phyloP scores from a whole-genome alignment of 2,329 filamentous ascomycete genomes.

The Coniochaeta hoffmannii region DNA sequence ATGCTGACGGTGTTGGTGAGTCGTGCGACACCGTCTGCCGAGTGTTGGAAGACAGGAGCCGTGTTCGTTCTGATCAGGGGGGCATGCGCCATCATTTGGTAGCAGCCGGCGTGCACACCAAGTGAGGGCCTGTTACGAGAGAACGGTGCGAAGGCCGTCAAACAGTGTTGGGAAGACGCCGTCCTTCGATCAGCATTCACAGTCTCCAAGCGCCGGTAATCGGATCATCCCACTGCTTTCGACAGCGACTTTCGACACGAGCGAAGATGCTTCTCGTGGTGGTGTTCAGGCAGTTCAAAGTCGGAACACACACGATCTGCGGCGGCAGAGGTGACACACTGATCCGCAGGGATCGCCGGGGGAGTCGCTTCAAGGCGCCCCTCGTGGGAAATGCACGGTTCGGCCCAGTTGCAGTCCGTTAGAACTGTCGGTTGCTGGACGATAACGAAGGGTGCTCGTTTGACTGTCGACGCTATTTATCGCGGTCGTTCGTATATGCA shows the following conservation, averaged over 20 bases:
- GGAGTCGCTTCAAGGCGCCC: slow-evolving; percentile 1
- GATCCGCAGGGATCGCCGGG: background rate
- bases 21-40: slow-evolving; percentile 37
- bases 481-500: background rate
- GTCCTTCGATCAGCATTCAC: background rate
- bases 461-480: background rate
- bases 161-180: background rate
- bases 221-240: background rate
- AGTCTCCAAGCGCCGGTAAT: background rate
- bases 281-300: background rate
- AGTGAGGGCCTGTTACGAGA: background rate
- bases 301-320: background rate
- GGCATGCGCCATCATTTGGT: slow-evolving; percentile 49
- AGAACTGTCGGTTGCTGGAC: background rate
- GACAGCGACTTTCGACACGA: background rate
- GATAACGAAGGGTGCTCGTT: background rate
- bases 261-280: background rate
- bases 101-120: slow-evolving; percentile 32
- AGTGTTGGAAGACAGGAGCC: slow-evolving; percentile 44
- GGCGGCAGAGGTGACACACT: slow-evolving; percentile 2
- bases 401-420: background rate
- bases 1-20: slow-evolving; percentile 43
- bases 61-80: slow-evolving; percentile 52
- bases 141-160: background rate
- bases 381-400: background rate